Evolutionary conservation across 2,329 filamentous ascomycete genomes (phyloP), one percentile per base, ranked within the genome.

Genomic region (Hirsutella rhossiliensis): DNA sequence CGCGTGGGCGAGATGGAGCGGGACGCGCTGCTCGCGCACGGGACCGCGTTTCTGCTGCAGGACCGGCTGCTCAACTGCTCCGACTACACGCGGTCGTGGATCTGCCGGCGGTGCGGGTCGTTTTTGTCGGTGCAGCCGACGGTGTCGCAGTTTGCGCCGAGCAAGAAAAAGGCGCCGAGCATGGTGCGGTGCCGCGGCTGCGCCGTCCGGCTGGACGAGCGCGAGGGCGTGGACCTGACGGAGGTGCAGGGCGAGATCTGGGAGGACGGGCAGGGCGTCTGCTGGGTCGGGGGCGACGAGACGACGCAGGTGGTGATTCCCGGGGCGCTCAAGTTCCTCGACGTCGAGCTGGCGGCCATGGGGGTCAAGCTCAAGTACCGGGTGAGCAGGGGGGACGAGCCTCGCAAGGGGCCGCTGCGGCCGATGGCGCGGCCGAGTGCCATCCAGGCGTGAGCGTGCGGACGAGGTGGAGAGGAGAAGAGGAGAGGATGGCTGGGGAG

Each of bases 1-100:
- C 88, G 92, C 73, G 90, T 98, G 28, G 92, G 92, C 66, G 92
- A 98, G 66, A 98, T 98, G 92, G 92, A 98, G 69, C 84, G 92
- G 52, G 92, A 98, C 63, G 87, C 90, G 4, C 73, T 98, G 19
- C 77, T 98, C 45, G 92, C 92, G 5, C 92, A 98, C 71, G 92
- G 92, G 20, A 92, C 89, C 2, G 89, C 90, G 4, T 97, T 94
- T 70, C 66, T 98, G 47, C 76, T 98, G 6, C 92, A 98, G 62
- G 92, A 98, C 63, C 84, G 92, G 46, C 72, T 98, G 47, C 82
- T 98, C 71, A 97, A 98, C 70, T 98, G 92, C 67, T 94, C 87
- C 43, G 92, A 98, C 64, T 94, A 95, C 62, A 80, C 83, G 27
- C 82, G 83, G 50, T 82, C 88, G 1, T 94, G 89, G 80, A 81